Evolutionary conservation across 306 rosid species (phyloP).

Genomic region (Pterocarpus santalinus): DNA sequence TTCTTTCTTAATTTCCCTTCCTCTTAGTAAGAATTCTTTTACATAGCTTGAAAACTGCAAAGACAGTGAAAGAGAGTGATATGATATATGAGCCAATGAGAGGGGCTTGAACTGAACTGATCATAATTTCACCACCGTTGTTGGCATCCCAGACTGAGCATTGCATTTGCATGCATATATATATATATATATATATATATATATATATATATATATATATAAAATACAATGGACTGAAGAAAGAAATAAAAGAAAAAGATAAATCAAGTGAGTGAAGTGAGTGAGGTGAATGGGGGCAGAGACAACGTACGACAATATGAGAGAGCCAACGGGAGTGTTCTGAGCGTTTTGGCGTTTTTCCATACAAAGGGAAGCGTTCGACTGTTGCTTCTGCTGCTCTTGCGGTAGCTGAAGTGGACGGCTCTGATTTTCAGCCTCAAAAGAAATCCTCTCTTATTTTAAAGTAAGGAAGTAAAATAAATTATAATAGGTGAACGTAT

Average conservation of each 20-base stretch:
- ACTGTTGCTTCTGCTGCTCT: slow-evolving; percentile 39
- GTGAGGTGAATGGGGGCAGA: slow-evolving; percentile 44
- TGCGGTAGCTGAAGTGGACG: slow-evolving; percentile 57
- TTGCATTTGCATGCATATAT: slow-evolving; percentile 15
- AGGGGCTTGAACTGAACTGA: slow-evolving; percentile 39
- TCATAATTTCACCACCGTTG: slow-evolving; percentile 47
- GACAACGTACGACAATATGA: slow-evolving; percentile 60
- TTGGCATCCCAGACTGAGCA: slow-evolving; percentile 37
- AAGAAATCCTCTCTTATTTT: too few relatives aligned
- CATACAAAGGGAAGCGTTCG: slow-evolving; percentile 42
- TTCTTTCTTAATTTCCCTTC: neutral
- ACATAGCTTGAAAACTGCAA: slow-evolving; percentile 38
- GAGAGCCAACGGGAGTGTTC: slow-evolving; percentile 69
- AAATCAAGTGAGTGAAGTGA: slow-evolving; percentile 43
- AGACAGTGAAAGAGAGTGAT: slow-evolving; percentile 46
- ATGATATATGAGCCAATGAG: slow-evolving; percentile 49
- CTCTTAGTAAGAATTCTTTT: slow-evolving; percentile 45
- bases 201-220: too few relatives aligned
- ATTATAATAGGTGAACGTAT: too few relatives aligned
- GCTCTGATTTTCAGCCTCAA: slow-evolving; percentile 48
- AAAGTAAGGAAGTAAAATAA: too few relatives aligned
- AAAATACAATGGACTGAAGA: too few relatives aligned
- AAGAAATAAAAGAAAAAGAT: too few relatives aligned
- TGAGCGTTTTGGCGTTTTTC: slow-evolving; percentile 61
- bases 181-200: too few relatives aligned